phyloP scores from a whole-genome alignment of 441 rosid genomes.

The Populus tomentosa region DNA sequence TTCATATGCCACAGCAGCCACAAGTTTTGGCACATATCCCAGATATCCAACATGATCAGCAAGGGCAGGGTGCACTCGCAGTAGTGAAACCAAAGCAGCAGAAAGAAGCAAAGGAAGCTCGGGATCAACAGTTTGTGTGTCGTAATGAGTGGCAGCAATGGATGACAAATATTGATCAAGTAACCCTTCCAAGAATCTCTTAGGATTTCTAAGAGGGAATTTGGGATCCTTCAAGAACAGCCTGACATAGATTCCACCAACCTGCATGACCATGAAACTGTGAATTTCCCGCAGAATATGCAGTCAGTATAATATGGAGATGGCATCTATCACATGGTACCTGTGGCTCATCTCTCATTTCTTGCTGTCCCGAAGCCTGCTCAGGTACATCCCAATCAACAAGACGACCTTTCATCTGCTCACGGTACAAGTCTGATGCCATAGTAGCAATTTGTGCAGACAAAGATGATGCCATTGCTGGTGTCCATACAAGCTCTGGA shows the following conservation, averaged over 20 bases:
- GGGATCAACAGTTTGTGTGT: conserved; percentile 66
- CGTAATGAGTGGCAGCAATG: conserved; percentile 94
- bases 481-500: conserved; percentile 99
- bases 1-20: no score
- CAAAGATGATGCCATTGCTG: conserved; percentile 99
- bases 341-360: conserved; percentile 97
- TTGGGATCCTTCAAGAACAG: conserved; percentile 97
- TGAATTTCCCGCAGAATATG: conserved; percentile 3
- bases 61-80: conserved; percentile 98
- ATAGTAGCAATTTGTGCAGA: conserved; percentile 95
- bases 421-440: conserved; percentile 90
- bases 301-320: not conserved
- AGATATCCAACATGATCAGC: conserved; percentile 99
- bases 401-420: conserved; percentile 90
- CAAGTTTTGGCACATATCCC: conserved; percentile 39
- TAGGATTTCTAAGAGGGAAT: conserved; percentile 92
- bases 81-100: conserved; percentile 96
- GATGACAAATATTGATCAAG: conserved; percentile 95
- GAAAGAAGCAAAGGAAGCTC: conserved; percentile 98
- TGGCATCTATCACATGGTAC: conserved; percentile 30
- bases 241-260: conserved; percentile 95
- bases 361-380: conserved; percentile 90
- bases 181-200: conserved; percentile 95
- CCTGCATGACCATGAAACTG: conserved; percentile 45
- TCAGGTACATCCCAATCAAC: conserved; percentile 99